Base-by-base conservation (phyloP, 805 yeast genomes). In the Schizosaccharomyces octosporus region DNA sequence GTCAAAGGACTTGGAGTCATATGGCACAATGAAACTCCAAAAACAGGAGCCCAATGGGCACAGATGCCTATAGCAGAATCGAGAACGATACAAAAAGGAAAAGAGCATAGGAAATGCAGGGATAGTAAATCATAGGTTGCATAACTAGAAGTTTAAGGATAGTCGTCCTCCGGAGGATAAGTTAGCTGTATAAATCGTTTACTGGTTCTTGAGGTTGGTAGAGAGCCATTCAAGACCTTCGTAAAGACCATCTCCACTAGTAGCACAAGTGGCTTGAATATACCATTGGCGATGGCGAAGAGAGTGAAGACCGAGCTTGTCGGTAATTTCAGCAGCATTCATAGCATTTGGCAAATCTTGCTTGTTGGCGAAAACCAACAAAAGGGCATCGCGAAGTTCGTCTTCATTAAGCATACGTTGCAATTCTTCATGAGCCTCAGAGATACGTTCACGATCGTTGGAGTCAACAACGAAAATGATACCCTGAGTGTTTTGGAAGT, bases 241-340 rank as follows among this genome's bases (percentile, higher is more conserved):
- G 75, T 87, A 85, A 72, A 88, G 79, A 79, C 97, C 97, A 74
- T 89, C 97, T 78, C 97, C 98, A 65, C 97, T 86, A 67, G 97
- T 90, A 68, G 98, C 98, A 79, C 97, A 89, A 66, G 97, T 87
- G 68, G 98, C 87, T 79, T 90, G 97, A 74, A 93, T 90, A 78
- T 85, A 90, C 98, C 98, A 93, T 71, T 95, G 95, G 78, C 97
- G 87, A 79, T 89, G 95, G 80, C 95, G 85, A 74, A 93, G 84
- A 62, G 96, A 87, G 75, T 89, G 96, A 72, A 90, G 84, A 66
- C 96, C 97, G 71, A 90, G 81, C 76, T 87, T 88, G 77, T 88
- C 96, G 69, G 97, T 88, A 75, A 90, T 86, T 79, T 90, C 97
- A 67, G 96, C 95, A 67, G 97, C 96, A 74, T 86, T 86, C 97